phyloP scores from a whole-genome alignment of 2,329 filamentous ascomycete genomes.

The Penicillium sp. region DNA sequence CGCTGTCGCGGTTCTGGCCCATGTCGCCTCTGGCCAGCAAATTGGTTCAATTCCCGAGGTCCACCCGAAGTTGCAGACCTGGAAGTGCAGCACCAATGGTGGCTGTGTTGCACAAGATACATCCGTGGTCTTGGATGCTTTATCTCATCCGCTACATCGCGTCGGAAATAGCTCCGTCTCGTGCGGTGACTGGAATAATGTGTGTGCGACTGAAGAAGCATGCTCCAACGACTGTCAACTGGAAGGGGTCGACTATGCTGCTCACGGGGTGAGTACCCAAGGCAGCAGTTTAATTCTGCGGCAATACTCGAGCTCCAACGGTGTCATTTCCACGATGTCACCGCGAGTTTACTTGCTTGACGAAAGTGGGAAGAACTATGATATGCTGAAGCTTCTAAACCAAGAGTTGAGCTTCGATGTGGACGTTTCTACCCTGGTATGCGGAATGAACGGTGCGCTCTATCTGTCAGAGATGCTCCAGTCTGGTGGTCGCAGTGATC shows the following conservation, averaged over 20 bases:
- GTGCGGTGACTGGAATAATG: constrained; percentile 54
- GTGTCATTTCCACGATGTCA: constrained; percentile 38
- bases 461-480: constrained; percentile 64
- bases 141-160: constrained; percentile 56
- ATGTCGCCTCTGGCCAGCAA: constrained; percentile 53
- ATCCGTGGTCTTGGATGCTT: constrained; percentile 56
- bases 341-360: constrained; percentile 63
- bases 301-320: constrained; percentile 41
- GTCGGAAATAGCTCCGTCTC: constrained; percentile 44
- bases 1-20: constrained; percentile 39
- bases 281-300: constrained; percentile 52
- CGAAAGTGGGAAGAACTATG: constrained; percentile 60
- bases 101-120: constrained; percentile 54
- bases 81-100: constrained; percentile 52
- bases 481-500: constrained; percentile 58
- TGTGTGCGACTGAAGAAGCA: constrained; percentile 50
- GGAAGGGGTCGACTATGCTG: constrained; percentile 56
- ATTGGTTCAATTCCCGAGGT: constrained; percentile 51
- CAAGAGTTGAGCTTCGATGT: constrained; percentile 71
- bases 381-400: constrained; percentile 63
- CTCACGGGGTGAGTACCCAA: constrained; percentile 54
- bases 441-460: constrained; percentile 70
- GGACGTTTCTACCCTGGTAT: constrained; percentile 67
- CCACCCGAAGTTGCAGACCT: constrained; percentile 55
- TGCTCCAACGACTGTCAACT: constrained; percentile 59